Conservation (phyloP, 108 stramenopile species). For the Conticribra guillardii region DNA sequence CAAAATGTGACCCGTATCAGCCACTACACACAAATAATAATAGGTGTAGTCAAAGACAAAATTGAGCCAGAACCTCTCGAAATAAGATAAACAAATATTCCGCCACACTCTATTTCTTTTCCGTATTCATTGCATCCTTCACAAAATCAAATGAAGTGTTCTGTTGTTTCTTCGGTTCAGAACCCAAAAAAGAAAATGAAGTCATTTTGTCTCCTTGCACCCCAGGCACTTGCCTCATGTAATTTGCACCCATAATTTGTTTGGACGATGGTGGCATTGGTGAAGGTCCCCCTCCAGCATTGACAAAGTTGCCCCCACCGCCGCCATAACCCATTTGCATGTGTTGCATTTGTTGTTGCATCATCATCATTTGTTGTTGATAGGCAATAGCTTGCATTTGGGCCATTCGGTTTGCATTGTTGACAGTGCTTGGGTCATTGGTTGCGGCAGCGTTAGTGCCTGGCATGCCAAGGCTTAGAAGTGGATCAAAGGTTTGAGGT, state of each 20-base stretch:
- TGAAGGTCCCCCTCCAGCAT: conserved; percentile 30
- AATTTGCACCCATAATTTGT: conserved; percentile 52
- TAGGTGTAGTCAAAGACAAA: too few species aligned
- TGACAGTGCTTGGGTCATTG: conserved; percentile 2
- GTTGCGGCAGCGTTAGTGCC: conserved; percentile 16
- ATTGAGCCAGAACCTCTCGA: too few species aligned
- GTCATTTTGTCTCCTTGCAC: conserved; percentile 46
- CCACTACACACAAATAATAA: too few species aligned
- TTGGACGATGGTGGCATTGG: conserved; percentile 1
- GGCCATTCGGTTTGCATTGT: conserved; percentile 48
- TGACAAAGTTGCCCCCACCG: conserved; percentile 26
- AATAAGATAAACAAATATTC: too few species aligned
- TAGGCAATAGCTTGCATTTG: conserved; percentile 81
- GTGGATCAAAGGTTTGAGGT: conserved; percentile 74
- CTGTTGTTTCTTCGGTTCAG: conserved; percentile 56
- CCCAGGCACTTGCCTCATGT: conserved; percentile 58
- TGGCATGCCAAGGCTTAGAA: conserved; percentile 36
- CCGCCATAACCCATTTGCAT: conserved; percentile 77
- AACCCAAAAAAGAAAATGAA: conserved; percentile 69
- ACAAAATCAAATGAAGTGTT: conserved; percentile 87
- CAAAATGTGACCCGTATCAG: too few species aligned
- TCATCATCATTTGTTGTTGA: conserved; percentile 82
- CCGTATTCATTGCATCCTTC: conserved; percentile 84
- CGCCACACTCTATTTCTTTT: too few species aligned
- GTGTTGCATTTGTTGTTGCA: conserved; percentile 81